Evolutionary conservation across 352 stramenopile genomes (phyloP).

Genomic region (Thalassiosira mediterranea): DNA sequence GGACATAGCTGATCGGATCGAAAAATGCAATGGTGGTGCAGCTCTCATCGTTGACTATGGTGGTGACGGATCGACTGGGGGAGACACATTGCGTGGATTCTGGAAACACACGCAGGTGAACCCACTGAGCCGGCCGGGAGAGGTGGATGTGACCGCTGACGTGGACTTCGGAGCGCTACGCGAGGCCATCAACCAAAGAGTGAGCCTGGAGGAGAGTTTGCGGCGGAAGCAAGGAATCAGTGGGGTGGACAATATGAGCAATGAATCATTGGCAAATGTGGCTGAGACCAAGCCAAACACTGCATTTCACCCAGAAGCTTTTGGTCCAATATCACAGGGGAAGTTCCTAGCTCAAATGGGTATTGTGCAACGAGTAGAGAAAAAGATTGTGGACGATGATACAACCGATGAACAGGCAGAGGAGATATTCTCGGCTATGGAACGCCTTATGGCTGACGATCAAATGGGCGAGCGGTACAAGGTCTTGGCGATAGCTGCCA

Average conservation of each 20-base stretch:
- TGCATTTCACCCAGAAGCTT: slow-evolving; percentile 77
- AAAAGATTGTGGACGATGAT: slow-evolving; percentile 87
- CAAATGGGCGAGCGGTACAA: slow-evolving; percentile 95
- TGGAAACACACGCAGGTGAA: slow-evolving; percentile 93
- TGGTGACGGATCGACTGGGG: slow-evolving; percentile 87
- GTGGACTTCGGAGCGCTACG: slow-evolving; percentile 83
- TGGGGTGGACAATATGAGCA: neutral
- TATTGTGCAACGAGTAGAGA: slow-evolving; percentile 90
- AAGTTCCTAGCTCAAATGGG: slow-evolving; percentile 94
- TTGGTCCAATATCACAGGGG: slow-evolving; percentile 90
- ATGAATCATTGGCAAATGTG: neutral
- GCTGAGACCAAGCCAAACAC: neutral
- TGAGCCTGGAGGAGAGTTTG: slow-evolving; percentile 37
- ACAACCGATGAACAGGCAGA: slow-evolving; percentile 87
- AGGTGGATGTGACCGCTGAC: slow-evolving; percentile 89
- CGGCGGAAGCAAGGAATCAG: slow-evolving; percentile 42
- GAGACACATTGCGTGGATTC: slow-evolving; percentile 92
- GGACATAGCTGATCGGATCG: slow-evolving; percentile 90
- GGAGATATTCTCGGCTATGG: slow-evolving; percentile 90
- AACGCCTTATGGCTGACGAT: slow-evolving; percentile 90
- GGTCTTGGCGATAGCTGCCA: slow-evolving; percentile 88
- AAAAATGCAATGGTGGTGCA: slow-evolving; percentile 84
- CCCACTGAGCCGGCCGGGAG: slow-evolving; percentile 89
- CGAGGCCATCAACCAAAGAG: slow-evolving; percentile 60
- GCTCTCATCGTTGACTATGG: slow-evolving; percentile 96